These are phyloP conservation scores for Adenanthera pavonina DNA, from an alignment of 306 rosid genomes.

Conservation along the genomic window DNA sequence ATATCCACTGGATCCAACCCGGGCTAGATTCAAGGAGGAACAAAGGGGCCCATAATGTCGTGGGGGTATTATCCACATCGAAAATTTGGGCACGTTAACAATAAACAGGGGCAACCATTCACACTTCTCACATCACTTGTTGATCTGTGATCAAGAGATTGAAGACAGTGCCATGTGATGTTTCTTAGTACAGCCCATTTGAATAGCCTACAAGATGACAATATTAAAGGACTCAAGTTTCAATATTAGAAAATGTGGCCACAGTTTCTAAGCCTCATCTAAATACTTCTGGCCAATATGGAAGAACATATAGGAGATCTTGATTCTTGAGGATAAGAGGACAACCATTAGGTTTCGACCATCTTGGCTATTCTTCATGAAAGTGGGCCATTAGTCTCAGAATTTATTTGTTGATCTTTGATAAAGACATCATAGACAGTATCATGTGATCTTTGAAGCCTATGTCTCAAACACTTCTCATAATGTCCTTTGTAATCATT, in stretches of 20 bases:
- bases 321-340: neutral
- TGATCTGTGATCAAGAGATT: neutral
- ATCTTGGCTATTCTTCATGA: neutral
- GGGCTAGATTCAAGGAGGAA: neutral
- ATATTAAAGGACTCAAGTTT: neutral
- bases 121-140: neutral
- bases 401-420: neutral
- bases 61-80: no score
- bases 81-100: no score
- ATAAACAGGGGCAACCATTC: neutral
- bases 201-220: neutral
- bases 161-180: neutral
- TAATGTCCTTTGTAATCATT: neutral
- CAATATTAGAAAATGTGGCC: neutral
- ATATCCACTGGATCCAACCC: neutral
- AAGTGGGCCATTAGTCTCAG: neutral
- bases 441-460: neutral
- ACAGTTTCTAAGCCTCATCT: slow-evolving; percentile 5
- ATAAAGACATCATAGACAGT: neutral
- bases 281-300: neutral
- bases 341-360: neutral
- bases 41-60: neutral
- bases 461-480: neutral
- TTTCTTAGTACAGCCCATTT: neutral
- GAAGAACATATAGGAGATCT: neutral